phyloP scores from a whole-genome alignment of 306 rosid genomes.

The Mucuna pruriens region DNA sequence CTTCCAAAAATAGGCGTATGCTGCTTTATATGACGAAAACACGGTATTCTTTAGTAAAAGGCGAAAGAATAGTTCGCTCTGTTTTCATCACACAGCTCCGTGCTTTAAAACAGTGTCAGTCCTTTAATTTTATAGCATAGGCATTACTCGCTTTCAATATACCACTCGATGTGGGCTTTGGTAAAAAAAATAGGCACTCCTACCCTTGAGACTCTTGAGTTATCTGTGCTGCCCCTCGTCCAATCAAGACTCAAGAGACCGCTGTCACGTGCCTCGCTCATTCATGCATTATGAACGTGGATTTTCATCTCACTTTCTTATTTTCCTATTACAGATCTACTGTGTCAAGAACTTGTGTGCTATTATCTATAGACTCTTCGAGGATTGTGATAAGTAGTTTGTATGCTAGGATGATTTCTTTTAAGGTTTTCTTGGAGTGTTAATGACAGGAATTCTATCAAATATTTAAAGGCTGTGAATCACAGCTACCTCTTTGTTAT shows the following conservation, averaged over 20 bases:
- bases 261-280: background rate
- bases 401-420: too few relatives aligned
- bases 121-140: background rate
- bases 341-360: too few relatives aligned
- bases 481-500: background rate
- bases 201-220: background rate
- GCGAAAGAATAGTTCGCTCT: slow-evolving; percentile 51
- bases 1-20: background rate
- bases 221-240: background rate
- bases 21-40: background rate
- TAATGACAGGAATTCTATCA: background rate
- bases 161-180: background rate
- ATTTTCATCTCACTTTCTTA: background rate
- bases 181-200: background rate
- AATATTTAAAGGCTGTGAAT: background rate
- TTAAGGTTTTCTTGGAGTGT: background rate
- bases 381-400: background rate
- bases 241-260: background rate
- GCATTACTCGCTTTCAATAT: background rate
- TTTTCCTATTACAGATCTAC: too few relatives aligned
- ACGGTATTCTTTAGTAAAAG: slow-evolving; percentile 50
- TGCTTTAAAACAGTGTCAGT: background rate
- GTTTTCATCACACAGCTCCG: slow-evolving; percentile 40
- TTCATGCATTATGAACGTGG: background rate
- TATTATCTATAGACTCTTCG: too few relatives aligned